Base-by-base conservation (phyloP, 1,284 basidiomycete species). In the Moniliophthora roreri region DNA sequence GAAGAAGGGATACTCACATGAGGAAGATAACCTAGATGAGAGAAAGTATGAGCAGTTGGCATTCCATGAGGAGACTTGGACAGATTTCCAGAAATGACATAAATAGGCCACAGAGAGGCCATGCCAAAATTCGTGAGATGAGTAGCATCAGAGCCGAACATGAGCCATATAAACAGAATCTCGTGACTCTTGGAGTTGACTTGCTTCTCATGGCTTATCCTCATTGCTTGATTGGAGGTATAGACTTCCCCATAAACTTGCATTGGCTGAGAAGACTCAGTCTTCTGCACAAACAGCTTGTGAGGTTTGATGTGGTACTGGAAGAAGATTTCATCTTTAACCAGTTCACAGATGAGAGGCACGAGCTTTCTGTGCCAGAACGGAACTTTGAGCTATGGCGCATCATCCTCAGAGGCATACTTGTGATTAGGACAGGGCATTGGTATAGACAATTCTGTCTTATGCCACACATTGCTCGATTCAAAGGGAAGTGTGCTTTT, bases 61-160 rank as follows among this genome's bases (percentile, higher is more conserved):
- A 62, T 60, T 8, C 45, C 45, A 2, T 51, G 42, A 2, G 58
- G 51, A 40, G 70, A 70, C 41, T 74, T 74, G 0, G 65, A 69
- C 0, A 66, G 58, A 50, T 72, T 72, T 0, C 68, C 66, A 35
- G 70, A 60, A 13, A 64, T 62, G 18, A 66, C 13, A 26, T 74
- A 74, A 0, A 71, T 53, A 3, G 67, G 70, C 70, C 69, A 72
- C 0, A 71, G 40, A 0, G 60, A 58, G 0, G 69, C 65, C 11
- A 57, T 64, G 0, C 70, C 66, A 45, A 73, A 73, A 8, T 62
- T 60, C 2, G 68, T 58, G 1, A 71, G 58, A 36, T 69, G 66
- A 0, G 66, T 73, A 0, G 62, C 59, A 49, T 73, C 66, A 0
- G 70, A 73, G 62, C 66, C 70, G 4, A 65, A 44, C 64, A 69